Conservation (phyloP, 2,329 filamentous ascomycete species). For the Sporothrix variecibatus region DNA sequence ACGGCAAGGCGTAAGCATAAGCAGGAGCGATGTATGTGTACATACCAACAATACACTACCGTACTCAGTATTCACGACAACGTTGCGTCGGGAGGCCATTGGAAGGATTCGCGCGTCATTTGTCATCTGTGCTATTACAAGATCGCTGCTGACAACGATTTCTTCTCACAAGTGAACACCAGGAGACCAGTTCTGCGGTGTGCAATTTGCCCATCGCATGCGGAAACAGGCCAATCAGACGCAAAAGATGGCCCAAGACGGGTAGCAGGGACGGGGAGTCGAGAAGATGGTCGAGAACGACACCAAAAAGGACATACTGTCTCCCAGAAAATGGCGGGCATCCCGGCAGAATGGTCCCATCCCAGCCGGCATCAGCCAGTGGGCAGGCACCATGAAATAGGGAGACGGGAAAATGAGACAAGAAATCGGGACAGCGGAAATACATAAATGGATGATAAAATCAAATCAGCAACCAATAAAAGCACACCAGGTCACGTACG, state of each 20-base stretch:
- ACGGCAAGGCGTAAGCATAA: neutral
- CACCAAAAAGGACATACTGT: neutral
- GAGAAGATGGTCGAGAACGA: neutral
- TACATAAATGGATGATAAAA: neutral
- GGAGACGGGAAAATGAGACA: neutral
- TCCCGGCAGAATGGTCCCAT: conserved; percentile 11
- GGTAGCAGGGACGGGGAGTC: neutral
- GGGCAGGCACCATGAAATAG: neutral
- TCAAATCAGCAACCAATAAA: neutral
- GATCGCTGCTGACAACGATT: conserved; percentile 15
- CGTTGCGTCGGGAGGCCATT: neutral
- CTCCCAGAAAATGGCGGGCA: neutral
- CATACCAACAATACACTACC: neutral
- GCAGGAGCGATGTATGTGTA: neutral
- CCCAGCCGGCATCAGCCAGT: neutral
- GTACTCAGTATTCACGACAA: neutral
- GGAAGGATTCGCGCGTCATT: conserved; percentile 1
- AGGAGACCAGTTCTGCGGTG: neutral
- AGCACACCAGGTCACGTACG: neutral
- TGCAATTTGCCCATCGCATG: neutral
- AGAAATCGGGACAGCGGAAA: neutral
- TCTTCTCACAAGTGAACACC: no score
- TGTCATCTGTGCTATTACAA: conserved; percentile 19
- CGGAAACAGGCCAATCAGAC: neutral
- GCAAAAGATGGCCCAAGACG: neutral